A percentile compares a stretch with the other conserved stretches of the same genome.
These are phyloP conservation scores for Rhizopogon roseolus DNA, from an alignment of 768 basidiomycete genomes.

Conservation along the genomic window DNA sequence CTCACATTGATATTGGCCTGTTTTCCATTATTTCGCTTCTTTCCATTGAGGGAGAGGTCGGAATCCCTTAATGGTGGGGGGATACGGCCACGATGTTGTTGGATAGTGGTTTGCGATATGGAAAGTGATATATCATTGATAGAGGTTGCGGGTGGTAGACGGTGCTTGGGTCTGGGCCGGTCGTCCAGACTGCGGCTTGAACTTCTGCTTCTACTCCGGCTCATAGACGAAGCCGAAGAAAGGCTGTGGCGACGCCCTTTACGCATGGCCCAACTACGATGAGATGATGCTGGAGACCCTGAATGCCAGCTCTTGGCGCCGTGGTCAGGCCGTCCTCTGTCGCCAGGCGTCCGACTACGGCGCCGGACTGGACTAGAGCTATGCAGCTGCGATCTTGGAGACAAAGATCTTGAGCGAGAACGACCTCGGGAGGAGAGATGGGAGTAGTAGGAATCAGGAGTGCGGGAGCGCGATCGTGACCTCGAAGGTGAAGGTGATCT, in stretches of 20 bases:
- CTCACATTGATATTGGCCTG: conserved; percentile 25
- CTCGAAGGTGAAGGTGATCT: conserved; percentile 29
- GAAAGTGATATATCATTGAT: conserved; percentile 29
- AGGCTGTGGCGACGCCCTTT: conserved; percentile 35
- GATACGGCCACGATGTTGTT: conserved; percentile 7
- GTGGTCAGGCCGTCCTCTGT: conserved; percentile 34
- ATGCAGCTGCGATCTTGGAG: conserved; percentile 53
- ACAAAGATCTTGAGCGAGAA: conserved; percentile 56
- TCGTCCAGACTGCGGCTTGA: conserved; percentile 50
- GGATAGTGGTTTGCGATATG: conserved; percentile 25
- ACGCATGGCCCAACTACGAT: conserved; percentile 33
- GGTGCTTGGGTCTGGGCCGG: conserved; percentile 53
- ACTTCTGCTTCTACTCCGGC: conserved; percentile 49
- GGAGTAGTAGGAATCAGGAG: conserved; percentile 62
- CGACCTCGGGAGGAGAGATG: conserved; percentile 60
- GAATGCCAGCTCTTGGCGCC: conserved; percentile 14
- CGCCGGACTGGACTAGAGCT: conserved; percentile 44
- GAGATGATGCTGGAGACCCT: conserved; percentile 40
- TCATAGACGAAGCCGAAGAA: conserved; percentile 52
- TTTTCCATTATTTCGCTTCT: conserved; percentile 31
- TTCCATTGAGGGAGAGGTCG: conserved; percentile 31
- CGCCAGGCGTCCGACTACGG: conserved; percentile 46
- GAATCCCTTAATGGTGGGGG: conserved; percentile 8
- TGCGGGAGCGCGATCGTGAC: conserved; percentile 49
- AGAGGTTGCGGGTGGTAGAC: conserved; percentile 49